phyloP scores from a whole-genome alignment of 768 basidiomycete species.

The Suillus occidentalis region DNA sequence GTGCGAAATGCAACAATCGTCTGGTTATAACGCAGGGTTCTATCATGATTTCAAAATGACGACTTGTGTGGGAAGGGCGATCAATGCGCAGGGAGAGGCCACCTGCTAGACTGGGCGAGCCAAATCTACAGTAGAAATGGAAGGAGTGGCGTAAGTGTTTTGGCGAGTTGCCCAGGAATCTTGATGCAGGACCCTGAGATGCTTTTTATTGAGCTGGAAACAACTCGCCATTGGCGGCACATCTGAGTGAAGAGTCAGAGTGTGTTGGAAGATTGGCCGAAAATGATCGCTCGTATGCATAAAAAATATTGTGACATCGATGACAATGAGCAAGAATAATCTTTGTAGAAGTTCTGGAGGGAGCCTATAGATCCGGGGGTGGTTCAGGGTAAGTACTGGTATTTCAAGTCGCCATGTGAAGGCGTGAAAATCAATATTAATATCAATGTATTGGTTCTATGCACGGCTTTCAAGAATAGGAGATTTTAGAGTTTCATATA shows the following conservation, averaged over 20 bases:
- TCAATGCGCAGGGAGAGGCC: background rate
- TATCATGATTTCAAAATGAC: background rate
- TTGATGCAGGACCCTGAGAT: background rate
- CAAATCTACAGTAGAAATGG: background rate
- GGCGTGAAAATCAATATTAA: background rate
- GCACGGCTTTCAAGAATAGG: background rate
- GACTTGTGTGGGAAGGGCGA: background rate
- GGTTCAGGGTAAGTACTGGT: background rate
- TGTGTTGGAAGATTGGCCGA: background rate
- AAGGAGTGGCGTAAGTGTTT: background rate
- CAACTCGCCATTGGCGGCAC: background rate
- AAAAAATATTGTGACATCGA: no score
- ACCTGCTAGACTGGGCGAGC: background rate
- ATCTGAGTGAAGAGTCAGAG: background rate
- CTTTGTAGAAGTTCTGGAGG: background rate
- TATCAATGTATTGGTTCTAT: no score
- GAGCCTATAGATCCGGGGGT: background rate
- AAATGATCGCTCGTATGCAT: no score
- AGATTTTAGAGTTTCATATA: background rate
- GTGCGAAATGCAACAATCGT: background rate
- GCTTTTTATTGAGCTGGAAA: background rate
- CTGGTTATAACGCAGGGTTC: background rate
- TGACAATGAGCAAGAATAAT: background rate
- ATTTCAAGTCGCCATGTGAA: background rate
- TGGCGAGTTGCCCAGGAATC: background rate